Evolutionary conservation across 2,329 filamentous ascomycete species (phyloP).

Genomic region (Ascochyta pisi): DNA sequence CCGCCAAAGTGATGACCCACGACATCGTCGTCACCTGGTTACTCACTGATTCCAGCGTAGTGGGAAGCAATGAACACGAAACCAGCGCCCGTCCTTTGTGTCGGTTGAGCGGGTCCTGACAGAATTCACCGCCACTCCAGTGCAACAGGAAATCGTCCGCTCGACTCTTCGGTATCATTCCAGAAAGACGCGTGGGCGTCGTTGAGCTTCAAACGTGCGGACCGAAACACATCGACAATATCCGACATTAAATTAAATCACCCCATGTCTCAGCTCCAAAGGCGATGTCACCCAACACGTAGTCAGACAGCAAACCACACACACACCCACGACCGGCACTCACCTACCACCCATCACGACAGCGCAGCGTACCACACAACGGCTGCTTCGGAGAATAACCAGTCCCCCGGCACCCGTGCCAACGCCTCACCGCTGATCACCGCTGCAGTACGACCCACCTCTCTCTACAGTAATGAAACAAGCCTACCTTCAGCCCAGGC

Average conservation of each 20-base stretch:
- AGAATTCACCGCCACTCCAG: conserved; percentile 24
- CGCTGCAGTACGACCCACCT: conserved; percentile 2
- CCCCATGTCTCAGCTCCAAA: too few relatives aligned
- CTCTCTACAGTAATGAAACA: neutral
- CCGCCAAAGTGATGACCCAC: neutral
- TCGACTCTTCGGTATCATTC: neutral
- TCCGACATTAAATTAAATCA: too few relatives aligned
- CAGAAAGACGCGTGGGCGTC: neutral
- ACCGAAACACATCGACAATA: too few relatives aligned
- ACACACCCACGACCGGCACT: neutral
- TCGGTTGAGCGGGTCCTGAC: neutral
- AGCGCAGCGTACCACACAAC: conserved; percentile 15
- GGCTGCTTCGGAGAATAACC: conserved; percentile 36
- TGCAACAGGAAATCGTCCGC: conserved; percentile 5
- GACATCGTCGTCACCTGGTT: neutral
- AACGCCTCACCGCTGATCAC: conserved; percentile 18
- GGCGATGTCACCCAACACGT: neutral
- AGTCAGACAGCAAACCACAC: neutral
- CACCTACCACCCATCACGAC: conserved; percentile 1
- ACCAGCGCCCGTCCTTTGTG: neutral
- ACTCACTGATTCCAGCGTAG: conserved; percentile 2
- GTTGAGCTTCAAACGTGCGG: neutral
- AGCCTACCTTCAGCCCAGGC: neutral
- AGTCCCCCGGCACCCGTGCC: conserved; percentile 18
- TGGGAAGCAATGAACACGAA: conserved; percentile 7